Evolutionary conservation across 768 basidiomycete genomes (phyloP), one percentile per base, ranked within the genome.

Genomic region (Lentinula detonsa): DNA sequence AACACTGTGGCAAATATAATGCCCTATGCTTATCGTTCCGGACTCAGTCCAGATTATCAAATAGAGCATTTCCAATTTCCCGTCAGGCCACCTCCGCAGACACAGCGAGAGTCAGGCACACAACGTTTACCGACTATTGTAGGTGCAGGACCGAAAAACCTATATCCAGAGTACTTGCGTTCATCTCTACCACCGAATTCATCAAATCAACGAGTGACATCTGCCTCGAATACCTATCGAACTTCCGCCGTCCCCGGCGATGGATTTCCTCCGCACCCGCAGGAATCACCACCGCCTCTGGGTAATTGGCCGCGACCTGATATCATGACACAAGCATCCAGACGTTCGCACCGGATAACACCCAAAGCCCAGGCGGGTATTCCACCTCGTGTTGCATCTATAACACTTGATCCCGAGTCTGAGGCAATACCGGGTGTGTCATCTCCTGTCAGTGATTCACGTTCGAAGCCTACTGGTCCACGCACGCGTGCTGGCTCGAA

Each of bases 251-350:
- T 43, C n/a, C 56, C 55, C 55, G 52, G 31, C 37, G 51, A 21
- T 52, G 52, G 4, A 2, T 43, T 15, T 13, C 18, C 46, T 23
- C 55, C 23, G 28, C 35, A 57, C 37, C 72, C 6, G 69, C 74
- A 13, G 65, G 74, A 4, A 50, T 57, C 56, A 28, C 78, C 81
- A 34, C 73, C 78, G 31, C 81, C 80, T 3, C 69, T 86, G 0
- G 81, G 82, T 16, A 71, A 81, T 37, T 85, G 85, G 85, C 85
- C 84, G 40, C 78, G 80, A 21, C 65, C 67, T 10, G 77, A 85
- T 63, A 71, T 73, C 13, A 67, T 75, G 23, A 67, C 72, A 16
- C 73, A 68, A 49, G 71, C 74, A 60, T 53, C 72, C 68, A 43
- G 61, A 64, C 34, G 74, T 50, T 75, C 62, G 69, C 69, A 64